Base-by-base conservation (phyloP, 352 stramenopile genomes). In the Phytophthora meadii region DNA sequence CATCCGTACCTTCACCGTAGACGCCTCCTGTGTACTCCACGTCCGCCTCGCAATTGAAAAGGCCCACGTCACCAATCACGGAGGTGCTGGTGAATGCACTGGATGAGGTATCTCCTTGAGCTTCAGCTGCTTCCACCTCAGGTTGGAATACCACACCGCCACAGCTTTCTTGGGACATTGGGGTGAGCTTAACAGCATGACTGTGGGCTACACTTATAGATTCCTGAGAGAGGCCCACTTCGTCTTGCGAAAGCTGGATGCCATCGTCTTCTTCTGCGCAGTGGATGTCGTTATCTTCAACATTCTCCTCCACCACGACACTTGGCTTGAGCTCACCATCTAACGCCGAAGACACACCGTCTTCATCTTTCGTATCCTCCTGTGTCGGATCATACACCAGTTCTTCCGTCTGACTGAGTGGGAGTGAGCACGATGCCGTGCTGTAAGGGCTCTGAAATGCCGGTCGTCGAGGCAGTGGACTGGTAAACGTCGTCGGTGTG, bases 1-100 rank as follows among this genome's bases (percentile, higher is more conserved):
- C 87, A 47, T 95, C 87, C 0, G 87, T 95, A 19, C 87, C 87
- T 89, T 95, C 87, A 32, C 87, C 87, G 51, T 95, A 95, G 25
- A 93, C 73, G 12, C 87, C 84, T 44, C 87, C 87, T 10, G 87
- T 90, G 55, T 89, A 95, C 63, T 95, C 84, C 19, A 91, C 87
- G 37, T 95, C 87, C 6, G 60, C 60, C 46, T 92, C 82, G 45
- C 87, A 95, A 56, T 95, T 95, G 67, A 95, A 95, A 28, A 95
- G 50, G 0, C 87, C 87, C 15, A 95, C 87, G 42, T 95, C 87
- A 56, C 90, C 84, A 49, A 95, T 95, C 41, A 90, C 76, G 0
- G 87, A 95, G 19, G 77, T 92, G 39, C 81, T 92, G 17, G 87
- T 95, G 51, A 95, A 94, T n/a, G 51, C 52, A 6, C 53, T 52